Evolutionary conservation across 2,329 filamentous ascomycete genomes (phyloP).

Genomic region (Colletotrichum shisoi): DNA sequence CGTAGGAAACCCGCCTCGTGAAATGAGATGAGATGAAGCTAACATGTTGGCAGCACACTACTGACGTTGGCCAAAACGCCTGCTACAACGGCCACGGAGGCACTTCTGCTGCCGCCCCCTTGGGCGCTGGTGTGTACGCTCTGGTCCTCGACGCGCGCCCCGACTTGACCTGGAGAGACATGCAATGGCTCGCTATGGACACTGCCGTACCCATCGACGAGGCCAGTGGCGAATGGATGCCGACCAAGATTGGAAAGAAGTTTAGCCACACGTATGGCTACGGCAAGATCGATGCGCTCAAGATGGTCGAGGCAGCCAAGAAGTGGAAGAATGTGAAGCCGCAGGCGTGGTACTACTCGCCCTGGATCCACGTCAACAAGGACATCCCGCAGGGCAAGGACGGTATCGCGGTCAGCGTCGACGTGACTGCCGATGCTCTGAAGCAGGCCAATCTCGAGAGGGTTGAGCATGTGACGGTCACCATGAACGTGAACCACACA

Average conservation of each 20-base stretch:
- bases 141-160: constrained; percentile 85
- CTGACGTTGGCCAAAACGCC: constrained; percentile 83
- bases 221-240: constrained; percentile 76
- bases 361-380: constrained; percentile 90
- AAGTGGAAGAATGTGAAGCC: constrained; percentile 89
- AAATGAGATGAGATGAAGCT: constrained; percentile 30
- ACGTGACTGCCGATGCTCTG: constrained; percentile 82
- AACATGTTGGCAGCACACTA: constrained; percentile 72
- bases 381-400: constrained; percentile 83
- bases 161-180: constrained; percentile 89
- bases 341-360: constrained; percentile 92
- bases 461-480: constrained; percentile 93
- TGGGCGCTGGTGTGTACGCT: constrained; percentile 91
- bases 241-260: constrained; percentile 79
- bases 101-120: constrained; percentile 91
- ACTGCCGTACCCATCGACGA: constrained; percentile 83
- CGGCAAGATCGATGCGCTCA: constrained; percentile 90
- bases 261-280: constrained; percentile 97
- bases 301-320: constrained; percentile 84
- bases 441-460: constrained; percentile 82
- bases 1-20: constrained; percentile 51
- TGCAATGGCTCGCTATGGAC: constrained; percentile 88
- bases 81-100: constrained; percentile 89
- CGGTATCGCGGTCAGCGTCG: constrained; percentile 80
- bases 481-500: constrained; percentile 92